These are phyloP conservation scores for Arctium minus DNA, from an alignment of 129 eudicot genomes.

Conservation along the genomic window DNA sequence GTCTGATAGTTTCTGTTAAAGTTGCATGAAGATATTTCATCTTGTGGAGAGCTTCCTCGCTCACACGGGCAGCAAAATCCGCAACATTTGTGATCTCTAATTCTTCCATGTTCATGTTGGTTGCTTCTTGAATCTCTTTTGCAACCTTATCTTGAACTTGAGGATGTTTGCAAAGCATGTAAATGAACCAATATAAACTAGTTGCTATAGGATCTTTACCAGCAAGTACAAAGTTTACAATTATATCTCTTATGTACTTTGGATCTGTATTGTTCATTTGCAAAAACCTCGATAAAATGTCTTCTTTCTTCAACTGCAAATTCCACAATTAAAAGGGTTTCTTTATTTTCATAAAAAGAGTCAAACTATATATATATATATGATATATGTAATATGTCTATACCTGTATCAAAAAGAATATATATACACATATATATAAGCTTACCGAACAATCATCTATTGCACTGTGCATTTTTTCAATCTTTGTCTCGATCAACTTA, in stretches of 20 bases:
- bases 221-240: slow-evolving; percentile 38
- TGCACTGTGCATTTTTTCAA: slow-evolving; percentile 23
- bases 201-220: background rate
- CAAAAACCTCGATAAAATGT: background rate
- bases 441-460: slow-evolving; percentile 27
- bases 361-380: background rate
- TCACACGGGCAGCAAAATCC: background rate
- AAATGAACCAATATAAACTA: too few relatives aligned
- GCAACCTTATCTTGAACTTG: background rate
- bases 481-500: slow-evolving; percentile 40
- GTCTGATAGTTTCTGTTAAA: background rate
- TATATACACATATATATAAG: too few relatives aligned
- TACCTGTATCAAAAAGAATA: too few relatives aligned
- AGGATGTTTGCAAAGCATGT: background rate
- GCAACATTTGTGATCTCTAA: background rate
- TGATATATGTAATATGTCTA: too few relatives aligned
- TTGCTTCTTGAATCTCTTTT: background rate
- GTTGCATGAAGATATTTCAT: background rate
- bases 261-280: slow-evolving; percentile 14
- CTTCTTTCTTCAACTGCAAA: background rate
- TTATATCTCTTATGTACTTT: slow-evolving; percentile 46
- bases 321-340: background rate
- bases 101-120: background rate
- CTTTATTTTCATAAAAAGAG: background rate
- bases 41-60: background rate